phyloP scores from a whole-genome alignment of 1,139 yeast species.

The Taphrina pruni region DNA sequence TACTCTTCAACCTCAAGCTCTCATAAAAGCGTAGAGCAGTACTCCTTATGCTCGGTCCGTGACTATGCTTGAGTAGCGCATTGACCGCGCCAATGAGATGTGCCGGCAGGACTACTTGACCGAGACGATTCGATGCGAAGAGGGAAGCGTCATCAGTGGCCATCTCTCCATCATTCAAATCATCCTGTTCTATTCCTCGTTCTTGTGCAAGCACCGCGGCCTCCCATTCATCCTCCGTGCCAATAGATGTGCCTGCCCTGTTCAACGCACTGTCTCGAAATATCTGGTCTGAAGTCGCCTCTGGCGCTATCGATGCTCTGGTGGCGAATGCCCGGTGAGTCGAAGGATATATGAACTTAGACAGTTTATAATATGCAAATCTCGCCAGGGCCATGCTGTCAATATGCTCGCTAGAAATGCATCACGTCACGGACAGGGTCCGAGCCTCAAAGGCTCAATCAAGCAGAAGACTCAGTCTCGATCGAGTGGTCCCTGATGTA shows the following conservation, averaged over 20 bases:
- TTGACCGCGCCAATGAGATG: constrained; percentile 13
- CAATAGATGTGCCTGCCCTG: constrained; percentile 13
- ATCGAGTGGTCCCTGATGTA: too few relatives aligned
- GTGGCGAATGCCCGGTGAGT: constrained; percentile 11
- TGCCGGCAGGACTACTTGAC: constrained; percentile 27
- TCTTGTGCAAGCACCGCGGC: constrained; percentile 24
- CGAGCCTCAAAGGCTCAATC: background rate
- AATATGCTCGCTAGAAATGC: constrained; percentile 8
- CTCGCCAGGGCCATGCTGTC: constrained; percentile 10
- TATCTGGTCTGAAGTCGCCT: constrained; percentile 31
- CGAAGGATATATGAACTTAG: background rate
- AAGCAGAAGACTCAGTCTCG: background rate
- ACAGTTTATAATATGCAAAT: background rate
- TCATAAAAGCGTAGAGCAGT: constrained; percentile 32
- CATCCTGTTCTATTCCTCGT: constrained; percentile 13
- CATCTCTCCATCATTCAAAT: background rate
- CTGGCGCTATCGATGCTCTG: background rate
- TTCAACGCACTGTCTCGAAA: background rate
- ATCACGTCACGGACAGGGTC: background rate
- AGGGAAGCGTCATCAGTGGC: constrained; percentile 31
- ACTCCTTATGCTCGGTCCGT: constrained; percentile 25
- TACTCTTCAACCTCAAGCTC: constrained; percentile 11
- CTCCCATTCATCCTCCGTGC: constrained; percentile 35
- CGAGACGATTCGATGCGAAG: constrained; percentile 33
- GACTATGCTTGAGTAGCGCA: constrained; percentile 18